Conservation (phyloP, 495 filamentous ascomycete genomes). For the Neurospora terricola region DNA sequence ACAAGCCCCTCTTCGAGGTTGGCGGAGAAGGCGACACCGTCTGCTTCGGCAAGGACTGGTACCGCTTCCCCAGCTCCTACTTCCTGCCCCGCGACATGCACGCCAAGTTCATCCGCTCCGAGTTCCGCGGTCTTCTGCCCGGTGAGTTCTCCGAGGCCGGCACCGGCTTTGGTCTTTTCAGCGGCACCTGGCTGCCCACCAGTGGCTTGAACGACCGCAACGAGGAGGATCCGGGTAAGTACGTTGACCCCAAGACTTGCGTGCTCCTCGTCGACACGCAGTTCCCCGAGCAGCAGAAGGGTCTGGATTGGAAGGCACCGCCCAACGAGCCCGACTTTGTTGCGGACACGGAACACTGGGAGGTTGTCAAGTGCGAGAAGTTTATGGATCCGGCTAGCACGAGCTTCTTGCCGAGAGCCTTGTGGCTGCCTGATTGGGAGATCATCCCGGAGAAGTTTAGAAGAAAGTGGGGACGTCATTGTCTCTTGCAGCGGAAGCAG, state of each 20-base stretch:
- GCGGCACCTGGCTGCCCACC: slow-evolving; percentile 71
- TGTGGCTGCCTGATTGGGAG: slow-evolving; percentile 73
- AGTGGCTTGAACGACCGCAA: slow-evolving; percentile 91
- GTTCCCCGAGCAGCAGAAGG: slow-evolving; percentile 49
- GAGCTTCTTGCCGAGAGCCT: slow-evolving; percentile 57
- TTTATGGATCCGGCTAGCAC: slow-evolving; percentile 79
- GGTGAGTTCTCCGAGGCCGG: slow-evolving; percentile 75
- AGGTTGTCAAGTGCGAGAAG: slow-evolving; percentile 55
- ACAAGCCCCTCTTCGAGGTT: slow-evolving; percentile 42
- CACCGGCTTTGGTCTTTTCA: slow-evolving; percentile 49
- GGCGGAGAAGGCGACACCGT: slow-evolving; percentile 53
- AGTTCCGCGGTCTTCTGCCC: slow-evolving; percentile 81
- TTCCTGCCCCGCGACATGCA: slow-evolving; percentile 70
- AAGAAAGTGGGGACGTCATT: slow-evolving; percentile 76
- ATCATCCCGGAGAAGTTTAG: slow-evolving; percentile 58
- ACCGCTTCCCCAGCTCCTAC: slow-evolving; percentile 91
- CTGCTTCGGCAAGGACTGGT: slow-evolving; percentile 97
- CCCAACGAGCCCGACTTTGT: slow-evolving; percentile 67
- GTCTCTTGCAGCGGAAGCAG: slow-evolving; percentile 53
- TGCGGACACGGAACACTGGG: slow-evolving; percentile 60
- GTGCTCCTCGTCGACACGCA: slow-evolving; percentile 82
- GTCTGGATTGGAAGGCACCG: slow-evolving; percentile 18
- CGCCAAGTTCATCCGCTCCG: slow-evolving; percentile 80
- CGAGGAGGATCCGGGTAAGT: slow-evolving; percentile 76
- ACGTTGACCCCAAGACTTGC: slow-evolving; percentile 66